Conservation (phyloP, 2,329 filamentous ascomycete species). For the Endothia cerciana region DNA sequence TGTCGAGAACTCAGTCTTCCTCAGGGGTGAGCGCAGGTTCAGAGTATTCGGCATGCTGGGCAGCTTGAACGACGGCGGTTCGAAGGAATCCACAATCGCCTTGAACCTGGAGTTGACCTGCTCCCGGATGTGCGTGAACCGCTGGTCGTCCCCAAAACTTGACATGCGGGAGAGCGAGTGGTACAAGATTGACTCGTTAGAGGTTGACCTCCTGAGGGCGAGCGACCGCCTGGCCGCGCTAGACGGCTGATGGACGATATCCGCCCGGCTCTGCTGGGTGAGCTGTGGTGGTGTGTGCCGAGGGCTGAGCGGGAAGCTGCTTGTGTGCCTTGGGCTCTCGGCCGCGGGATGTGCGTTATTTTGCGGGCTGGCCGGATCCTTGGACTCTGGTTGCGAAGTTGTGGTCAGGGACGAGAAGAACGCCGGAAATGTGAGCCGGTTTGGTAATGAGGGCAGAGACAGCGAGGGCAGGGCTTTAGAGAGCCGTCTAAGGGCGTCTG, state of each 20-base stretch:
- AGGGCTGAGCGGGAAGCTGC: conserved; percentile 17
- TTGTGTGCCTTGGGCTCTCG: conserved; percentile 28
- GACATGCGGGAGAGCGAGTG: conserved; percentile 77
- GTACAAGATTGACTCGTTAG: conserved; percentile 79
- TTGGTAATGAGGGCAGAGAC: conserved; percentile 48
- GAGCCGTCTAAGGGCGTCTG: conserved; percentile 60
- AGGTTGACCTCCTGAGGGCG: conserved; percentile 63
- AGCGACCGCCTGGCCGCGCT: conserved; percentile 36
- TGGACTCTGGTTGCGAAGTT: conserved; percentile 35
- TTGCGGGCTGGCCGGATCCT: conserved; percentile 29
- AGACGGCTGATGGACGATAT: conserved; percentile 8
- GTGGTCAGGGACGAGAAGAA: conserved; percentile 43
- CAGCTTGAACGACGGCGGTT: conserved; percentile 76
- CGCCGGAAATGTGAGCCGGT: conserved; percentile 42
- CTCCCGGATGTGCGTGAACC: conserved; percentile 78
- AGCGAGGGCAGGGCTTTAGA: conserved; percentile 62
- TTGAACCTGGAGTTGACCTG: conserved; percentile 89
- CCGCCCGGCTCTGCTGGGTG: conserved; percentile 4
- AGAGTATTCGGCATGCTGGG: conserved; percentile 42
- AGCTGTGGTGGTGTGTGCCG: conserved; percentile 16
- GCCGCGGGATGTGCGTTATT: not conserved
- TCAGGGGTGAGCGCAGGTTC: conserved; percentile 36
- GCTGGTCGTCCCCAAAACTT: conserved; percentile 80
- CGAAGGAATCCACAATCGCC: conserved; percentile 86
- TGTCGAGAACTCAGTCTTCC: conserved; percentile 30